Base-by-base conservation (phyloP, 805 yeast genomes). In the Huiozyma sinensis region DNA sequence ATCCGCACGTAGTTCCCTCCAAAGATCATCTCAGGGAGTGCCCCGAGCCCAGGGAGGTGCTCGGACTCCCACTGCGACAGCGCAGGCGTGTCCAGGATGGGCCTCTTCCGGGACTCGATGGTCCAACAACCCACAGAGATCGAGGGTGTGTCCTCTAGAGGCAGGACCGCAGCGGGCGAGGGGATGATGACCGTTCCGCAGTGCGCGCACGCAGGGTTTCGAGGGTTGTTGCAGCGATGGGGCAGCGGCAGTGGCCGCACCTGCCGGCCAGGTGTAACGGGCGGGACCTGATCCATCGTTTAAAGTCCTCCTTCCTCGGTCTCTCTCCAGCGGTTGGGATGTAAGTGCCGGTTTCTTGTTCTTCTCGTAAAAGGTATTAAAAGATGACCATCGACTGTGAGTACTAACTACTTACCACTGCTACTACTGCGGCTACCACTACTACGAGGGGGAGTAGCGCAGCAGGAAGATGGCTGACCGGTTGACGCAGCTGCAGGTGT, bases 21-120 rank as follows among this genome's bases (percentile, higher is more conserved):
- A 65, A 92, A 92, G 6, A 92, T 88, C 97, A 92, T 92, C 61
- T 92, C 99, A 0, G 99, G 99, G 37, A 90, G 65, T 0, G 97
- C 95, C 6, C 38, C 36, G 48, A 90, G 76, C 11, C 79, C 79
- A 43, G 82, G 71, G 42, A 79, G 58, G 37, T 53, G 48, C 5
- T 73, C 75, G 10, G 54, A 60, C 47, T 78, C 83, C 55, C 81
- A 73, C 2, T 63, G 64, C 46, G 87, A 95, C 45, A 90, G 73
- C 56, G 88, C 95, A 1, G 62, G 68, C 1, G 88, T 71, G 50
- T 75, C 81, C 47, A 87, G 65, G 39, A 90, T 90, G 1, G 97
- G 95, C 41, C 75, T 75, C 59, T 87, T 78, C 30, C 70, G 66
- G 0, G 95, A 79, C 51, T 70, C 74, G 7, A 92, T 74, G 44